Percentiles rank a stretch among this genome's conserved stretches.
These are phyloP conservation scores for Linanthus parryae DNA, from an alignment of 148 eudicot genomes.

Conservation along the genomic window DNA sequence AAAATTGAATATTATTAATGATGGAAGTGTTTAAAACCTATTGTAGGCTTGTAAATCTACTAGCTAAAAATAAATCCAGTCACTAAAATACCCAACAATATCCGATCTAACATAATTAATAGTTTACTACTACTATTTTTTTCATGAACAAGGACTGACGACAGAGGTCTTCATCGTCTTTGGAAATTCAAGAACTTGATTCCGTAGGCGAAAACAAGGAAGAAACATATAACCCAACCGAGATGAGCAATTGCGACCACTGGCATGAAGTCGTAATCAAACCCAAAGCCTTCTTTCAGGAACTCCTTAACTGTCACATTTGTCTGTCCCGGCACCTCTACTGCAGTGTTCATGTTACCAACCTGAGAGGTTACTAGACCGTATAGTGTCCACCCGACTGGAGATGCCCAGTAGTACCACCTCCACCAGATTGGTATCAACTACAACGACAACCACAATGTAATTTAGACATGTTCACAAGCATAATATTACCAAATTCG, in stretches of 20 bases:
- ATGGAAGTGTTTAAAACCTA: too few species aligned
- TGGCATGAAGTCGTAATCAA: constrained; percentile 41
- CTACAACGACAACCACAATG: background rate
- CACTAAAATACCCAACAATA: too few species aligned
- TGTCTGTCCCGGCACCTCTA: constrained; percentile 43
- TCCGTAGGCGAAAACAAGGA: constrained; percentile 44
- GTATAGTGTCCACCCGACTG: constrained; percentile 64
- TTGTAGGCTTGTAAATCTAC: too few species aligned
- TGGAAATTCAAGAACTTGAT: constrained; percentile 68
- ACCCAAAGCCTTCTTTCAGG: constrained; percentile 41
- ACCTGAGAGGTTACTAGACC: constrained; percentile 64
- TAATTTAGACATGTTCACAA: too few species aligned
- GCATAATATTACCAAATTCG: too few species aligned
- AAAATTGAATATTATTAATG: too few species aligned
- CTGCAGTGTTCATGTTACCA: constrained; percentile 27
- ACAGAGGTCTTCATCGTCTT: constrained; percentile 45
- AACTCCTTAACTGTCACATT: constrained; percentile 25
- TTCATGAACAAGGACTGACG: too few species aligned
- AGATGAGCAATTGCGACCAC: constrained; percentile 41
- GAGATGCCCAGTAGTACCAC: constrained; percentile 80
- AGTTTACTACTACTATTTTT: too few species aligned
- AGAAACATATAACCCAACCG: constrained; percentile 42
- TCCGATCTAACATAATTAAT: too few species aligned
- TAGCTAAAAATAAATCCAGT: too few species aligned
- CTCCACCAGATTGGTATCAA: constrained; percentile 76